Evolutionary conservation across 495 filamentous ascomycete species (phyloP).

Genomic region (Xylaria scruposa): DNA sequence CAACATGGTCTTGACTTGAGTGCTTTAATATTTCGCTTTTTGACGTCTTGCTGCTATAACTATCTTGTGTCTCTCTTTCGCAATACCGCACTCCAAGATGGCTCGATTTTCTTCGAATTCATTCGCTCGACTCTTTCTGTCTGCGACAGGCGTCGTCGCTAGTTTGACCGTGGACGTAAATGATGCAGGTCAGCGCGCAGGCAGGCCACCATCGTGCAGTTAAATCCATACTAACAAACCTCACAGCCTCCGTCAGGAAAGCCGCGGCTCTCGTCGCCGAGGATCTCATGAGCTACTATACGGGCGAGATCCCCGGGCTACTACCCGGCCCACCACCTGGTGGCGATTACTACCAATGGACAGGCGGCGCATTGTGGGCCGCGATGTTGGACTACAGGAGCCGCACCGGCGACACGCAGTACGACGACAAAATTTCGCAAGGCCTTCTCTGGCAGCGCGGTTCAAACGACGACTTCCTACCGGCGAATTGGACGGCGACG

Average conservation of each 20-base stretch:
- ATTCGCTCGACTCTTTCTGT: conserved; percentile 30
- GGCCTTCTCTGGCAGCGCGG: conserved; percentile 67
- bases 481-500: conserved; percentile 69
- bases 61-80: conserved; percentile 20
- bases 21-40: too few species aligned
- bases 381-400: conserved; percentile 73
- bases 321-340: conserved; percentile 40
- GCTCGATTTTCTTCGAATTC: conserved; percentile 23
- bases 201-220: background rate
- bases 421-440: conserved; percentile 64
- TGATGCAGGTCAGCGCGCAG: conserved; percentile 36
- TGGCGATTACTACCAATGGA: conserved; percentile 54
- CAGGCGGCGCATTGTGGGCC: conserved; percentile 70
- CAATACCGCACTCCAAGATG: conserved; percentile 28
- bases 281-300: conserved; percentile 64
- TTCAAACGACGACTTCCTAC: conserved; percentile 63
- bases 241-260: conserved; percentile 59
- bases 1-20: background rate
- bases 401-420: conserved; percentile 69
- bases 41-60: background rate
- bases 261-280: conserved; percentile 62
- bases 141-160: conserved; percentile 32
- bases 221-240: background rate
- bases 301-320: conserved; percentile 61
- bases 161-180: conserved; percentile 34